Evolutionary conservation across 2,329 filamentous ascomycete genomes (phyloP).

Genomic region (Huntiella moniliformis): DNA sequence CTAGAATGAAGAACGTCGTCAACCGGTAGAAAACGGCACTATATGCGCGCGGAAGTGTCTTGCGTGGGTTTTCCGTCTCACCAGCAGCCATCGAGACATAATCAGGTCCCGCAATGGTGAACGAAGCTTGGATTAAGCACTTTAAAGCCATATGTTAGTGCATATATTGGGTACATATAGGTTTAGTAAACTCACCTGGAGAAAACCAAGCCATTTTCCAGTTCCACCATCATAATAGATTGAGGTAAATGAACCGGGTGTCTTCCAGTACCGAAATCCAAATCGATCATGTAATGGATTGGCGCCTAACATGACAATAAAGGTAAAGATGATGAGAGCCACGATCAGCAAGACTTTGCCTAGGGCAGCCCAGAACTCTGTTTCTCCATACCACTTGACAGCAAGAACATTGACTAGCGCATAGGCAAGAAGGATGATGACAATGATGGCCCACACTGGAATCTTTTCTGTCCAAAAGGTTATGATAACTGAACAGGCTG

Average conservation of each 20-base stretch:
- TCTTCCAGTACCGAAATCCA: constrained; percentile 49
- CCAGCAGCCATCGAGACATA: constrained; percentile 52
- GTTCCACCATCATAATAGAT: constrained; percentile 44
- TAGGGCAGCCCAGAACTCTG: constrained; percentile 56
- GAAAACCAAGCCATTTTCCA: constrained; percentile 57
- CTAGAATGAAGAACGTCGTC: constrained; percentile 56
- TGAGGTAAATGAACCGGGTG: constrained; percentile 52
- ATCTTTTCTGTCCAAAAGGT: constrained; percentile 43
- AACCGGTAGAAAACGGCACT: constrained; percentile 66
- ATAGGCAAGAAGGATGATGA: constrained; percentile 29
- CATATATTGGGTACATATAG: not conserved
- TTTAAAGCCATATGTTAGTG: constrained; percentile 25
- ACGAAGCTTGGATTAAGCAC: constrained; percentile 52
- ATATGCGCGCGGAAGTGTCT: constrained; percentile 52
- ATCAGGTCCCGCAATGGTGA: constrained; percentile 49
- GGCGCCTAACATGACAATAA: constrained; percentile 66
- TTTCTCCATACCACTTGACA: constrained; percentile 57
- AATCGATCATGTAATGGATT: constrained; percentile 55
- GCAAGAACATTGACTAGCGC: constrained; percentile 49
- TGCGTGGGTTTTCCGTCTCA: constrained; percentile 51
- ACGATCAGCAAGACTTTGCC: constrained; percentile 56
- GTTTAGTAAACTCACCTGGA: constrained; percentile 1
- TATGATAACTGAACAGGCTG: constrained; percentile 44
- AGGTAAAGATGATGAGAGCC: constrained; percentile 56
- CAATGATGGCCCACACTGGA: constrained; percentile 41